Conservation (phyloP, 345 rosid genomes). For the Salix suchowensis region DNA sequence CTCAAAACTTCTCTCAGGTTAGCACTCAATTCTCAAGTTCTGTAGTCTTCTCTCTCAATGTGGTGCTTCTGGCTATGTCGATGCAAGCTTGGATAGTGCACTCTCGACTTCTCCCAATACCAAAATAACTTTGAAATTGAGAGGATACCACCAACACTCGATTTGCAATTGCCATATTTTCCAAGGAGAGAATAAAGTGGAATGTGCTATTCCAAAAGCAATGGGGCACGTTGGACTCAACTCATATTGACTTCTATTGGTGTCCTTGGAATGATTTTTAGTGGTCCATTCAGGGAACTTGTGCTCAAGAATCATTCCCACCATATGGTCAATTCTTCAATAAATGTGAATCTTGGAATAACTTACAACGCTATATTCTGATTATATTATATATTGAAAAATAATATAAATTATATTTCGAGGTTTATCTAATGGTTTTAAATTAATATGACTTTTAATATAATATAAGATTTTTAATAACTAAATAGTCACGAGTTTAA, state of each 20-base stretch:
- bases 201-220: slow-evolving; percentile 2
- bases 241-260: slow-evolving; percentile 16
- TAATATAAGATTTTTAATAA: too few relatives aligned
- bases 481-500: too few relatives aligned
- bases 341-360: neutral
- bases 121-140: slow-evolving; percentile 6
- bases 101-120: neutral
- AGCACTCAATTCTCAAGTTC: neutral
- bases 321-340: neutral
- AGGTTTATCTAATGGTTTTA: too few relatives aligned
- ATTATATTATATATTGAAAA: too few relatives aligned
- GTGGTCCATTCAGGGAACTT: slow-evolving; percentile 15
- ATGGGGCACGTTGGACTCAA: slow-evolving; percentile 19
- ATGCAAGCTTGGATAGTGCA: neutral
- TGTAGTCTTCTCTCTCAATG: neutral
- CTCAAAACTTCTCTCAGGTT: slow-evolving; percentile 16
- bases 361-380: neutral
- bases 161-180: neutral
- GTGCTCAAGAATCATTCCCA: slow-evolving; percentile 4
- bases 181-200: neutral
- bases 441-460: too few relatives aligned
- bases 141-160: neutral
- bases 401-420: too few relatives aligned
- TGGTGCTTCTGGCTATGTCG: neutral
- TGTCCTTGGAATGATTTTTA: slow-evolving; percentile 13